Evolutionary conservation across 1,139 yeast species (phyloP).

Genomic region (Suhomyces atakaporum): DNA sequence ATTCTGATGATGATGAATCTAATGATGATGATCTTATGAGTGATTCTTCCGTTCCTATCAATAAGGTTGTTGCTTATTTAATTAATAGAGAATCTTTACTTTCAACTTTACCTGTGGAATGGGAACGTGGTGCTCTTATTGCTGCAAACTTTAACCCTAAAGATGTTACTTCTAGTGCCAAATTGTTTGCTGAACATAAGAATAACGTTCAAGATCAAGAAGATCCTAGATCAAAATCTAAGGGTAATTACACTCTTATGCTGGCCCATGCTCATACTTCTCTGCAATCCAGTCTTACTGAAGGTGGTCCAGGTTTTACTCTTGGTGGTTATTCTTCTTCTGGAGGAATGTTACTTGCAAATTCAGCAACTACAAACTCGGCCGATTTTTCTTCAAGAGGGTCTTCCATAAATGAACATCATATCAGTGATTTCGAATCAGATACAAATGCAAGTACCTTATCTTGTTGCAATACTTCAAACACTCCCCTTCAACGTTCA

Average conservation of each 20-base stretch:
- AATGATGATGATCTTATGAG: constrained; percentile 3
- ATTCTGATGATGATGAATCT: constrained; percentile 9
- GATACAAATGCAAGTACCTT: constrained; percentile 18
- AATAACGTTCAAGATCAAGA: constrained; percentile 10
- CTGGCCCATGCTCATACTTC: background rate
- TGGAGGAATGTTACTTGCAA: constrained; percentile 22
- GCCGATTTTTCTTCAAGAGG: constrained; percentile 5
- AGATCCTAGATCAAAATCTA: no score
- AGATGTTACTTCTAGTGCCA: constrained; percentile 28
- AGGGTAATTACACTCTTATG: constrained; percentile 3
- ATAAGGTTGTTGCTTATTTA: constrained; percentile 48
- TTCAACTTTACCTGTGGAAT: constrained; percentile 42
- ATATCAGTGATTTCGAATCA: constrained; percentile 25
- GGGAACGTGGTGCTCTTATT: constrained; percentile 47
- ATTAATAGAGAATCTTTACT: constrained; percentile 41
- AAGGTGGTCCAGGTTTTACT: constrained; percentile 1
- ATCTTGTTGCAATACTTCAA: constrained; percentile 4
- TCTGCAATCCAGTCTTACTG: constrained; percentile 14
- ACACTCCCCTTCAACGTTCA: constrained; percentile 3
- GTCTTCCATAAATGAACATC: constrained; percentile 17
- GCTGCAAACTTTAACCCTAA: constrained; percentile 35
- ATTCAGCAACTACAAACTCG: constrained; percentile 10
- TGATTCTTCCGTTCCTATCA: constrained; percentile 43
- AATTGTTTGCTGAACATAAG: constrained; percentile 38
- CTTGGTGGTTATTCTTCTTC: no score